Evolutionary conservation across 768 basidiomycete species (phyloP).

Genomic region (Macrocybe gigantea): DNA sequence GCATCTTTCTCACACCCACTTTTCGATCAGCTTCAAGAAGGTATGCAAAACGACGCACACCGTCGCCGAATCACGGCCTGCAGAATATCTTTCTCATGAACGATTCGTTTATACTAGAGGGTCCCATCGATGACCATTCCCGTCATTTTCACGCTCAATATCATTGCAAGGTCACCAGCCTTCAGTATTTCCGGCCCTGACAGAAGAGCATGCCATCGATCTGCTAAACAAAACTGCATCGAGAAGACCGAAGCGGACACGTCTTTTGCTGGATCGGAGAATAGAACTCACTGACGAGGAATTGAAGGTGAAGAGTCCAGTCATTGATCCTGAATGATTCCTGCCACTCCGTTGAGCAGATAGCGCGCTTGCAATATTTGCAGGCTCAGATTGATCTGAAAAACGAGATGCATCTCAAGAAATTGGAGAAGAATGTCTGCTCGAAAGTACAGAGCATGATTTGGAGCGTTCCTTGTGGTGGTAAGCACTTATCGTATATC

Average conservation of each 20-base stretch:
- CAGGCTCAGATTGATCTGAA: slow-evolving; percentile 52
- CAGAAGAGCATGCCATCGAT: slow-evolving; percentile 15
- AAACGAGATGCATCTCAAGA: slow-evolving; percentile 45
- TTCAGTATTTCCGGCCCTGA: slow-evolving; percentile 23
- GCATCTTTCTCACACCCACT: no score
- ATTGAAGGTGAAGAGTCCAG: slow-evolving; percentile 45
- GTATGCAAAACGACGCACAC: no score
- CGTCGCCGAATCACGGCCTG: no score
- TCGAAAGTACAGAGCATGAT: slow-evolving; percentile 57
- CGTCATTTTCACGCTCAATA: slow-evolving; percentile 33
- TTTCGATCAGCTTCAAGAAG: no score
- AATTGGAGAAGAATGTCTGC: slow-evolving; percentile 47
- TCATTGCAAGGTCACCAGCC: slow-evolving; percentile 33
- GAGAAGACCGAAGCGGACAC: slow-evolving; percentile 42
- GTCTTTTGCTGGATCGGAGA: slow-evolving; percentile 60
- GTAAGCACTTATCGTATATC: slow-evolving; percentile 31
- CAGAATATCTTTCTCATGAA: no score
- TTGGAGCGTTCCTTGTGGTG: slow-evolving; percentile 57
- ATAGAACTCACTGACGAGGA: slow-evolving; percentile 83
- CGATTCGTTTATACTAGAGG: no score
- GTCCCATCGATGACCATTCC: slow-evolving; percentile 19
- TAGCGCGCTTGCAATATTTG: slow-evolving; percentile 62
- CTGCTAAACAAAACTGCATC: slow-evolving; percentile 1
- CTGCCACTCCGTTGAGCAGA: slow-evolving; percentile 23
- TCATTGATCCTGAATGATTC: no score